Conservation (phyloP, 176 grass and related monocot species). For the Avena atlantica region DNA sequence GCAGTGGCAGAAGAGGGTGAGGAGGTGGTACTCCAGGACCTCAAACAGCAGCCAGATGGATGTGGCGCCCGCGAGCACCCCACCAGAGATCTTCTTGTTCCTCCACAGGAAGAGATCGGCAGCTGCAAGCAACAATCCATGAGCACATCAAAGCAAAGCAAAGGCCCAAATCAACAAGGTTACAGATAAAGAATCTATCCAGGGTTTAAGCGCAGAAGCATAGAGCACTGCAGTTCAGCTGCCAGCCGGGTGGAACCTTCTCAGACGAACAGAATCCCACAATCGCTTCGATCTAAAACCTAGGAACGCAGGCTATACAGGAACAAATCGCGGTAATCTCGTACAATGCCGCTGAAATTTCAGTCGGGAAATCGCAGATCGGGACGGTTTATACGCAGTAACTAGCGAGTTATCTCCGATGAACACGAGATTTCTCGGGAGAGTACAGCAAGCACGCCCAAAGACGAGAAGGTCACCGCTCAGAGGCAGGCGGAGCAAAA, state of each 20-base stretch:
- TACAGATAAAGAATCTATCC: not conserved
- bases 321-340: not conserved
- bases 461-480: not conserved
- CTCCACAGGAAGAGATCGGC: conserved; percentile 97
- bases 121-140: conserved; percentile 54
- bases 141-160: conserved; percentile 16
- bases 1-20: conserved; percentile 66
- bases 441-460: not conserved
- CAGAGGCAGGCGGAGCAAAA: conserved; percentile 9
- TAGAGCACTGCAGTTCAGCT: not conserved
- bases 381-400: not conserved
- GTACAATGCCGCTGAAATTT: not conserved
- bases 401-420: not conserved
- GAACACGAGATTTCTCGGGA: not conserved
- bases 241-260: too few relatives aligned
- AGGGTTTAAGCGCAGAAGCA: conserved; percentile 17
- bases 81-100: conserved; percentile 85
- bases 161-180: not conserved
- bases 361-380: not conserved
- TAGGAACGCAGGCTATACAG: not conserved
- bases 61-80: conserved; percentile 64
- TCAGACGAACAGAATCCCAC: not conserved
- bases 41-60: conserved; percentile 90
- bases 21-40: conserved; percentile 82
- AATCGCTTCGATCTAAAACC: not conserved